Evolutionary conservation across 768 basidiomycete genomes (phyloP).

Genomic region (Russula sp.): DNA sequence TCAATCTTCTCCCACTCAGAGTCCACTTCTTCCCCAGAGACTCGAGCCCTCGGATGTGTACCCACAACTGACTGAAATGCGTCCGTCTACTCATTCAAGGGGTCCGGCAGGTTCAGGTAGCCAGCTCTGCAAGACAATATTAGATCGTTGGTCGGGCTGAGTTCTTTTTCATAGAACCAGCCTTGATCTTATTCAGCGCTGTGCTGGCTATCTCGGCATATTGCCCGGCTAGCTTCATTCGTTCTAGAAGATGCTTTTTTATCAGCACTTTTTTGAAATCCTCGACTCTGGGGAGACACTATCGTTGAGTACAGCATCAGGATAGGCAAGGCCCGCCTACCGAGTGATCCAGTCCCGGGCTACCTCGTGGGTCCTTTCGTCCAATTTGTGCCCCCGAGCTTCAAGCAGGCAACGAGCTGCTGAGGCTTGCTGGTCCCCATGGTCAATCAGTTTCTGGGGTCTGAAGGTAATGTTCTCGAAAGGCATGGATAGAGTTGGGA

Average conservation of each 20-base stretch:
- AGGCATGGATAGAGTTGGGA: too few relatives aligned
- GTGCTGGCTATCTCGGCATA: neutral
- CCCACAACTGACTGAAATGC: too few relatives aligned
- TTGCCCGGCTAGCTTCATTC: neutral
- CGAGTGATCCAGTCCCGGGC: neutral
- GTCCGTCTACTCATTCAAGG: too few relatives aligned
- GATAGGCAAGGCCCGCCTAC: neutral
- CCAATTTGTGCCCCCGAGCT: neutral
- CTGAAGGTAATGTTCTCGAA: too few relatives aligned
- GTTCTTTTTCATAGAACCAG: neutral
- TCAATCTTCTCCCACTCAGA: too few relatives aligned
- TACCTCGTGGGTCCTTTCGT: neutral
- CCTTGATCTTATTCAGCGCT: neutral
- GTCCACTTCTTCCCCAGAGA: too few relatives aligned
- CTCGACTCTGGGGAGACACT: neutral
- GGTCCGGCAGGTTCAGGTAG: too few relatives aligned
- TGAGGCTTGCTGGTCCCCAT: too few relatives aligned
- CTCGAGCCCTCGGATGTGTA: too few relatives aligned
- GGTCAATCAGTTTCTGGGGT: too few relatives aligned
- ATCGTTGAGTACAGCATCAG: neutral
- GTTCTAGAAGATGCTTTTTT: neutral
- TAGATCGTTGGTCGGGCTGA: neutral
- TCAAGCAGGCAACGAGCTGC: neutral
- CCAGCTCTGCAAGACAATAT: neutral
- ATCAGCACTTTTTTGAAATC: neutral